Conservation (phyloP, 2,329 filamentous ascomycete genomes). For the Aspergillus tubingensis region DNA sequence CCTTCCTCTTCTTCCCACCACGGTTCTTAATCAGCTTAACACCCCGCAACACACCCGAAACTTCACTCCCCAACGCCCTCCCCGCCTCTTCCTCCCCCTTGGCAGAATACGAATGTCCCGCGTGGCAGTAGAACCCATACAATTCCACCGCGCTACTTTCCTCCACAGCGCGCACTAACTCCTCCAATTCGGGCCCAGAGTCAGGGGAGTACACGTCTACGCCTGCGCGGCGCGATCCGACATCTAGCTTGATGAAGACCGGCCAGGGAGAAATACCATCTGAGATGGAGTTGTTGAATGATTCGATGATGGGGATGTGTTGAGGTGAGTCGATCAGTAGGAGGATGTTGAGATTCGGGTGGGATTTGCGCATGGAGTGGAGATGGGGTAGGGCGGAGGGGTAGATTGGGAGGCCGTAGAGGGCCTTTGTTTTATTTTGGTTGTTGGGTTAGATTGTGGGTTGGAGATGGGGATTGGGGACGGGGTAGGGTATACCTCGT, state of each 20-base stretch:
- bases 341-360: constrained; percentile 30
- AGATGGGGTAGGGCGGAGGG: constrained; percentile 37
- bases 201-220: not conserved
- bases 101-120: constrained; percentile 29
- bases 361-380: constrained; percentile 24
- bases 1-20: constrained; percentile 5
- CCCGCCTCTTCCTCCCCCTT: constrained; percentile 24
- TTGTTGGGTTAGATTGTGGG: not conserved
- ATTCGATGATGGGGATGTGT: constrained; percentile 26
- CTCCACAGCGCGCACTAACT: constrained; percentile 21
- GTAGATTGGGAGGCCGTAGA: constrained; percentile 47
- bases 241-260: constrained; percentile 31
- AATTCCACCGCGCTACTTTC: constrained; percentile 13
- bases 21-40: too few relatives aligned
- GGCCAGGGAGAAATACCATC: constrained; percentile 16
- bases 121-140: constrained; percentile 30
- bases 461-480: not conserved
- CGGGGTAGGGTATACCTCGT: constrained; percentile 37
- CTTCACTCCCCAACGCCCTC: constrained; percentile 20
- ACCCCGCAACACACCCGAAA: constrained; percentile 16
- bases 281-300: constrained; percentile 4
- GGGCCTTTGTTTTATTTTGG: constrained; percentile 22
- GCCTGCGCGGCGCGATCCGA: constrained; percentile 25
- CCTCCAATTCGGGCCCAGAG: not conserved
- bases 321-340: constrained; percentile 39